A percentile compares a stretch with the other conserved stretches of the same genome.
Evolutionary conservation across 2,329 filamentous ascomycete genomes (phyloP).

Genomic region (Claviceps quebecensis): DNA sequence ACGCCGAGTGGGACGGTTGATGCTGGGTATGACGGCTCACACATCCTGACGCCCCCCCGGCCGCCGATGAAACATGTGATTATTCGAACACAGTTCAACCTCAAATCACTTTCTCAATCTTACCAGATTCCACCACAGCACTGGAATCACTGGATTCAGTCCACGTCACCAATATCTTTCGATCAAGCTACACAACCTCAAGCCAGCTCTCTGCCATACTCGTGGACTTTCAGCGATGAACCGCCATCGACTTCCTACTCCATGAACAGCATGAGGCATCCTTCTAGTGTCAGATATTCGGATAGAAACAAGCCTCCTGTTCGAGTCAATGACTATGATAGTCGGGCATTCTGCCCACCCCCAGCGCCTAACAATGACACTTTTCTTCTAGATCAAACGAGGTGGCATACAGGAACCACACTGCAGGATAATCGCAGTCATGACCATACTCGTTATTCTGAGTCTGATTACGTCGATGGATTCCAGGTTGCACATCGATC

Average conservation of each 20-base stretch:
- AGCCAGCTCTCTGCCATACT: not conserved
- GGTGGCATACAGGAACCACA: constrained; percentile 8
- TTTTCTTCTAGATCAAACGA: constrained; percentile 17
- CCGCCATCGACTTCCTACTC: not conserved
- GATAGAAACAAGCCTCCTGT: constrained; percentile 18
- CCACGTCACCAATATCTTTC: constrained; percentile 1
- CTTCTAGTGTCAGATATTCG: constrained; percentile 8
- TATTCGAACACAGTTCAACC: constrained; percentile 38
- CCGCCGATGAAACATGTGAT: constrained; percentile 75
- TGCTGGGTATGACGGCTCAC: constrained; percentile 79
- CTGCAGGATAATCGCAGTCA: constrained; percentile 5
- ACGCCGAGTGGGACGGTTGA: constrained; percentile 89
- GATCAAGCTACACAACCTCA: not conserved
- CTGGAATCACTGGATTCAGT: constrained; percentile 1
- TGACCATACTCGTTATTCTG: not conserved
- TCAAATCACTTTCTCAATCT: constrained; percentile 10
- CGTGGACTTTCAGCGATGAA: not conserved
- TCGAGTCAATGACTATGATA: constrained; percentile 23
- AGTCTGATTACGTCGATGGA: not conserved
- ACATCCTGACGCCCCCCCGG: constrained; percentile 55
- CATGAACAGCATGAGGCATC: not conserved
- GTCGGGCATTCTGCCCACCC: constrained; percentile 24
- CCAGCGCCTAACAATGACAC: constrained; percentile 18
- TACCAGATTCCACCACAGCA: constrained; percentile 4
- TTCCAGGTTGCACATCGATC: not conserved